These are phyloP conservation scores for Monosporascus cannonballus DNA, from an alignment of 2,329 filamentous ascomycete species.

Conservation along the genomic window DNA sequence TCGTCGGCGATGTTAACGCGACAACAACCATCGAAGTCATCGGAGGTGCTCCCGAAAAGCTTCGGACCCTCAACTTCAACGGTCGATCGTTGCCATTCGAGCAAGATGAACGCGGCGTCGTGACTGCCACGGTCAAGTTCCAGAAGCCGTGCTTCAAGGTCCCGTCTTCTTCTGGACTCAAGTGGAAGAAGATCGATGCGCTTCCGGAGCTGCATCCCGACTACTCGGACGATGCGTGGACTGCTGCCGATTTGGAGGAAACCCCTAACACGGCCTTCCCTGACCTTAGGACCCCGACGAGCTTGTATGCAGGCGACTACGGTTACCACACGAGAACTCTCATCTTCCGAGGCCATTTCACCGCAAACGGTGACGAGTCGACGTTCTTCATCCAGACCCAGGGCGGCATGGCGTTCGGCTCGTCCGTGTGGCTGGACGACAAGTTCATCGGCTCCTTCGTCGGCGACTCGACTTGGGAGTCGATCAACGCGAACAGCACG, in stretches of 20 bases:
- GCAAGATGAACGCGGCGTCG: constrained; percentile 30
- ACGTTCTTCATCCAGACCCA: constrained; percentile 52
- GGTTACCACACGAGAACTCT: constrained; percentile 66
- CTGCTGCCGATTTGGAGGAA: constrained; percentile 37
- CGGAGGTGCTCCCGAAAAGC: constrained; percentile 43
- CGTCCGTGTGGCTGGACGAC: constrained; percentile 59
- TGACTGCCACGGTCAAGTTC: constrained; percentile 10
- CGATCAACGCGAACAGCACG: constrained; percentile 43
- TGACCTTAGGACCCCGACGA: constrained; percentile 37
- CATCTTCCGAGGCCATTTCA: constrained; percentile 65
- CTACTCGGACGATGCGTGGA: constrained; percentile 69
- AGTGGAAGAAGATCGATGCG: constrained; percentile 65
- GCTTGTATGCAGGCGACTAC: constrained; percentile 66
- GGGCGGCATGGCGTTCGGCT: constrained; percentile 63
- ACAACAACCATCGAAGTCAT: constrained; percentile 65
- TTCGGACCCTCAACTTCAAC: constrained; percentile 54
- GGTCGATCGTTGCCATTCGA: constrained; percentile 32
- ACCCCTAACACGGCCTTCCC: too few relatives aligned
- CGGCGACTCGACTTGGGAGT: constrained; percentile 42
- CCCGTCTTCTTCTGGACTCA: constrained; percentile 50
- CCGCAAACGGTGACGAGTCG: constrained; percentile 53
- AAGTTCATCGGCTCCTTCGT: constrained; percentile 59
- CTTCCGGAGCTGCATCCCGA: constrained; percentile 60
- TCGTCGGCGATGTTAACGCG: constrained; percentile 67
- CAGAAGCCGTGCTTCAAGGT: constrained; percentile 32